phyloP scores from a whole-genome alignment of 2,329 filamentous ascomycete species.

The Sclerotinia subarctica region DNA sequence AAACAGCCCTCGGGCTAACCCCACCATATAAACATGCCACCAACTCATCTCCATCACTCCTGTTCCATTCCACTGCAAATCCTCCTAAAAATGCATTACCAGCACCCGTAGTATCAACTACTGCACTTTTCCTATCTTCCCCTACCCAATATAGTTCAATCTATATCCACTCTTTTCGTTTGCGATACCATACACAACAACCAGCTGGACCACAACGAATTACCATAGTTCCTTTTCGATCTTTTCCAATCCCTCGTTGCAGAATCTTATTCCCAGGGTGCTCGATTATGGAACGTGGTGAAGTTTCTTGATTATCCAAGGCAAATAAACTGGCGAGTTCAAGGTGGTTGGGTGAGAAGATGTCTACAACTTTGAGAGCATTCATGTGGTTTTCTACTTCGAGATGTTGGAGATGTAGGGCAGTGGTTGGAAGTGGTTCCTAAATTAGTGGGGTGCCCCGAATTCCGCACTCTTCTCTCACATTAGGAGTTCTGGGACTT shows the following conservation, averaged over 20 bases:
- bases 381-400: neutral
- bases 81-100: conserved; percentile 11
- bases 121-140: no score
- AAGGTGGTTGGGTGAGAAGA: conserved; percentile 11
- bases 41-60: neutral
- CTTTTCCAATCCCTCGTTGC: neutral
- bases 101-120: conserved; percentile 3
- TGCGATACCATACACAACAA: neutral
- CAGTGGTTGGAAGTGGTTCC: neutral
- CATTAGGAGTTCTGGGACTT: conserved; percentile 4
- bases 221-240: neutral
- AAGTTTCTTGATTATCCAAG: neutral
- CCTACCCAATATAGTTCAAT: neutral
- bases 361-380: neutral
- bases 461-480: neutral
- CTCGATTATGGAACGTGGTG: neutral
- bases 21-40: neutral
- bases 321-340: neutral
- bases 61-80: neutral
- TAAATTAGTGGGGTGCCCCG: neutral
- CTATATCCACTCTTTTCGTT: neutral
- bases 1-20: neutral
- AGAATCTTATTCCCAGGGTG: neutral
- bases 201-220: neutral
- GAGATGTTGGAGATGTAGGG: neutral